A percentile compares a stretch with the other conserved stretches of the same genome.
phyloP scores from a whole-genome alignment of 805 yeast species.

The Teunomyces gatunensis region DNA sequence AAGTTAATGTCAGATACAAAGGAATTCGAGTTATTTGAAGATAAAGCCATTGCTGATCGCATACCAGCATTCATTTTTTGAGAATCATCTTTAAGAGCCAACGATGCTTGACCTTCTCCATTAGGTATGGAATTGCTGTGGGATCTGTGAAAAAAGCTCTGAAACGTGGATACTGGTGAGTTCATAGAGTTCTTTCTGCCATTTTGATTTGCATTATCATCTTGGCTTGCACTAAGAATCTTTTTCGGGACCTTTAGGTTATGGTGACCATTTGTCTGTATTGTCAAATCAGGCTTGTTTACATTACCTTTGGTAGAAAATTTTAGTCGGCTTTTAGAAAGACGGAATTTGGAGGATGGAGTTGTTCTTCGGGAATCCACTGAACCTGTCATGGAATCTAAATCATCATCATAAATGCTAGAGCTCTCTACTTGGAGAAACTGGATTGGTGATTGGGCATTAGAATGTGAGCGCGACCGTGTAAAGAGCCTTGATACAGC shows the following conservation, averaged over 20 bases:
- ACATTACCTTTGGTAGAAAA: conserved; percentile 9
- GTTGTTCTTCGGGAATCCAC: conserved; percentile 1
- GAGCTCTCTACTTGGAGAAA: conserved; percentile 6
- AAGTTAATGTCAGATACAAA: conserved; percentile 26
- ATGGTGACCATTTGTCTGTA: conserved; percentile 29
- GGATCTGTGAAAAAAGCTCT: conserved; percentile 32
- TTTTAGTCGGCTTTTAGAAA: conserved; percentile 8
- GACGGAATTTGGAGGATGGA: conserved; percentile 9
- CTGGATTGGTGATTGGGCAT: conserved; percentile 9
- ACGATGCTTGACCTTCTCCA: conserved; percentile 6
- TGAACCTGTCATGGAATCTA: not conserved
- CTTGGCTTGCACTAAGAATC: conserved; percentile 18
- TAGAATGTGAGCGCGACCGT: conserved; percentile 23
- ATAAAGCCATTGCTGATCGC: conserved; percentile 24
- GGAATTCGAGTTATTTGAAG: conserved; percentile 37
- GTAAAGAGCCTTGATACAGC: conserved; percentile 31
- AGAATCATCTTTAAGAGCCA: conserved; percentile 1
- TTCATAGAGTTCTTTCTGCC: conserved; percentile 22
- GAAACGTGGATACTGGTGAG: conserved; percentile 33
- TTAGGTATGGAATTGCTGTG: conserved; percentile 13
- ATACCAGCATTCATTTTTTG: conserved; percentile 9
- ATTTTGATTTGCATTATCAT: conserved; percentile 10
- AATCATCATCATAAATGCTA: conserved; percentile 11
- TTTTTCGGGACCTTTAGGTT: conserved; percentile 23
- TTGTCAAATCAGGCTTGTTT: conserved; percentile 27